Percentiles rank a stretch among this genome's conserved stretches.
phyloP scores from a whole-genome alignment of 768 basidiomycete species.

The Boletellus emodensis region DNA sequence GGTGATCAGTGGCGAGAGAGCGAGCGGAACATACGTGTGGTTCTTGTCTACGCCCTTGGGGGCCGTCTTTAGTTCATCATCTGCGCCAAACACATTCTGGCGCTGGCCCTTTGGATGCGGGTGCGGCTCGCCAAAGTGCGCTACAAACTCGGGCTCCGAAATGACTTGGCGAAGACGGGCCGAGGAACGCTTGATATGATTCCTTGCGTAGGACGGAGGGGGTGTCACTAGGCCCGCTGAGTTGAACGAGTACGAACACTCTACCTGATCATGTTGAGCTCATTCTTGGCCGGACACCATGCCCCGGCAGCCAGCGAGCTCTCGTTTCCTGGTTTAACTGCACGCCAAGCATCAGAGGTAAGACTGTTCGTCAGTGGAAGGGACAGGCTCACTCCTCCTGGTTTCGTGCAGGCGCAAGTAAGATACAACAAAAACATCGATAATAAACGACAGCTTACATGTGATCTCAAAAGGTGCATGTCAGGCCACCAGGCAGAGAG shows the following conservation, averaged over 20 bases:
- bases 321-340: constrained; percentile 63
- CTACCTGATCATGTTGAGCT: constrained; percentile 72
- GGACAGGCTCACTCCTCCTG: constrained; percentile 20
- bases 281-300: constrained; percentile 77
- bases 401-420: background rate
- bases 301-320: constrained; percentile 76
- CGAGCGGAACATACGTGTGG: constrained; percentile 51
- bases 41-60: constrained; percentile 87
- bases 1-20: background rate
- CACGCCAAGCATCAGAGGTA: constrained; percentile 5
- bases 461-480: constrained; percentile 20
- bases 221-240: background rate
- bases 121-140: constrained; percentile 68
- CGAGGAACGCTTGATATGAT: constrained; percentile 60
- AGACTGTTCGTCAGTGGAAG: background rate
- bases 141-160: constrained; percentile 64
- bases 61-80: constrained; percentile 86
- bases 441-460: constrained; percentile 7
- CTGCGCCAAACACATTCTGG: constrained; percentile 79
- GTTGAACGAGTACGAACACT: background rate
- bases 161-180: constrained; percentile 63
- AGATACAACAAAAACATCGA: background rate
- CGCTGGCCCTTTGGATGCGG: constrained; percentile 59
- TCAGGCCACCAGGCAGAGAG: constrained; percentile 1
- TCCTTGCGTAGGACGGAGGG: constrained; percentile 31